Conservation (phyloP, 768 basidiomycete species). For the Boletus pseudo-olivaceus region DNA sequence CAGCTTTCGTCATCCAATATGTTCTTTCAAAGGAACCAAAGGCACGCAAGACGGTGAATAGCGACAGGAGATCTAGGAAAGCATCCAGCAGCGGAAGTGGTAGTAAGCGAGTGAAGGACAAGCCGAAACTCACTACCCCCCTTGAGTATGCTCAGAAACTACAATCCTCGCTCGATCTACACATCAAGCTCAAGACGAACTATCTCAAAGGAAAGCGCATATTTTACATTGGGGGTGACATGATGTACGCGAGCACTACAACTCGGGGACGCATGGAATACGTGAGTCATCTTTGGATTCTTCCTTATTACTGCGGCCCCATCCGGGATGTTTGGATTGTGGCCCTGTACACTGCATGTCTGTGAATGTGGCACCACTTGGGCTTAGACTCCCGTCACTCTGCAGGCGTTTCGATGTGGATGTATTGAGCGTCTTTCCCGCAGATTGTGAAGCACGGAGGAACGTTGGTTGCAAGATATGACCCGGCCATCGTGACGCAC, state of each 20-base stretch:
- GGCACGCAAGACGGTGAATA: constrained; percentile 22
- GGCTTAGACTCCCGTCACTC: too few species aligned
- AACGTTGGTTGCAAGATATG: constrained; percentile 54
- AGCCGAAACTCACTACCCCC: constrained; percentile 42
- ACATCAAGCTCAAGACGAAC: constrained; percentile 17
- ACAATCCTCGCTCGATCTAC: constrained; percentile 29
- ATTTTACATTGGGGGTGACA: constrained; percentile 59
- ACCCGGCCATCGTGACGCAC: constrained; percentile 57
- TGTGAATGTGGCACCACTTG: too few species aligned
- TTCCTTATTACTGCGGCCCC: background rate
- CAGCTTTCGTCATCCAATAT: background rate
- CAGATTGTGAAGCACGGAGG: constrained; percentile 68
- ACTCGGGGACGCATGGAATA: constrained; percentile 59
- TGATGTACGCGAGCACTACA: constrained; percentile 44
- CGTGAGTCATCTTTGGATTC: constrained; percentile 38
- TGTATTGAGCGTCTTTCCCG: constrained; percentile 1
- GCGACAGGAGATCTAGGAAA: constrained; percentile 11
- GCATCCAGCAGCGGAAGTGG: constrained; percentile 1
- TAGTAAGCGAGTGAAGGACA: constrained; percentile 37
- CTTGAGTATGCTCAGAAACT: constrained; percentile 53
- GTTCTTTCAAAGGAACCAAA: background rate
- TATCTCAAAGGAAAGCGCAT: constrained; percentile 54
- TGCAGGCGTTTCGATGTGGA: background rate
- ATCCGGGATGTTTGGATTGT: background rate
- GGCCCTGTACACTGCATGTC: too few species aligned